phyloP scores from a whole-genome alignment of 768 basidiomycete genomes.

The Coprinopsis marcescibilis region DNA sequence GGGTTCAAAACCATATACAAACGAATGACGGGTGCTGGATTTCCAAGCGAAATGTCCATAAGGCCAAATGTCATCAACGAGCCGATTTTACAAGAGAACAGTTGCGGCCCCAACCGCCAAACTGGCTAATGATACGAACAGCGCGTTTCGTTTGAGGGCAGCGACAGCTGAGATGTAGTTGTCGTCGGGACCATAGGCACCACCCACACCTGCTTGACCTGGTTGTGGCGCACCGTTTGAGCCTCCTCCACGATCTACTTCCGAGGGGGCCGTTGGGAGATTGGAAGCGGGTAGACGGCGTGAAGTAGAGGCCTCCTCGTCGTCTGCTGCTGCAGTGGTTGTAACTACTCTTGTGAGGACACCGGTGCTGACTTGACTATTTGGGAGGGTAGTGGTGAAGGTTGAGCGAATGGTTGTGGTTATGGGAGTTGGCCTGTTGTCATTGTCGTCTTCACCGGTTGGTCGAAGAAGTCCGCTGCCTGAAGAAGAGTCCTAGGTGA shows the following conservation, averaged over 20 bases:
- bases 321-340: conserved; percentile 26
- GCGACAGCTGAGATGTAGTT: conserved; percentile 55
- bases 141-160: conserved; percentile 38
- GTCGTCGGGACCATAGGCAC: conserved; percentile 64
- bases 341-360: conserved; percentile 41
- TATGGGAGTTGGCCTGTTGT: too few relatives aligned
- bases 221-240: conserved; percentile 54
- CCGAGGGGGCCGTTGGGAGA: conserved; percentile 56
- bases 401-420: conserved; percentile 21
- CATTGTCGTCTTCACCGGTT: too few relatives aligned
- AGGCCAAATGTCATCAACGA: conserved; percentile 13
- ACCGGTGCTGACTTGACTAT: conserved; percentile 36
- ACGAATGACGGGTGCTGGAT: too few relatives aligned
- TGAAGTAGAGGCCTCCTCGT: conserved; percentile 15
- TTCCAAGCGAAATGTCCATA: conserved; percentile 12
- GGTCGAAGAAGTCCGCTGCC: too few relatives aligned
- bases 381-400: conserved; percentile 34
- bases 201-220: conserved; percentile 41
- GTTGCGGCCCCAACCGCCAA: conserved; percentile 45
- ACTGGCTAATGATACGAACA: conserved; percentile 39
- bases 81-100: conserved; percentile 36
- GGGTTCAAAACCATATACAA: too few relatives aligned
- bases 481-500: not conserved
- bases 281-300: conserved; percentile 22
- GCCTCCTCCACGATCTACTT: conserved; percentile 47